Evolutionary conservation across 2,329 filamentous ascomycete species (phyloP).

Genomic region (Paecilomyces niveus): DNA sequence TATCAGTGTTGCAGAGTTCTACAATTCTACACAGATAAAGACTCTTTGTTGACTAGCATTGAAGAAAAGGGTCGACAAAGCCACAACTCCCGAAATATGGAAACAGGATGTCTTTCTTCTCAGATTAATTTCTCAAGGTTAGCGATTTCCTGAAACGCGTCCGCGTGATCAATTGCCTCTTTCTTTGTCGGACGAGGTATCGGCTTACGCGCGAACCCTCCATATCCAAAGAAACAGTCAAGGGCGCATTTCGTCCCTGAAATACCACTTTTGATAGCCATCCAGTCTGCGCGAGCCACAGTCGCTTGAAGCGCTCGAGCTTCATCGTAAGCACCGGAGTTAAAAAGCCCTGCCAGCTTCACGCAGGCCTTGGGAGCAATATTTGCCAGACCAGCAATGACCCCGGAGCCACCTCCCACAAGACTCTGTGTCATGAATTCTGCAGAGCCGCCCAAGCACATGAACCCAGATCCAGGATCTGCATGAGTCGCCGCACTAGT

Average conservation of each 20-base stretch:
- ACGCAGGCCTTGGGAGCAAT: constrained; percentile 61
- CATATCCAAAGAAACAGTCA: constrained; percentile 57
- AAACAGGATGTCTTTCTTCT: background rate
- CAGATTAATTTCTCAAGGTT: background rate
- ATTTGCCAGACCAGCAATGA: constrained; percentile 67
- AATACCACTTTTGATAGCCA: constrained; percentile 60
- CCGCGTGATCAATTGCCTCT: background rate
- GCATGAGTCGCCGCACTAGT: constrained; percentile 61
- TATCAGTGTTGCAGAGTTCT: no score
- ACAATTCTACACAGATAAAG: no score
- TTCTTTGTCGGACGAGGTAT: constrained; percentile 36
- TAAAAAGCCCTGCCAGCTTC: constrained; percentile 52
- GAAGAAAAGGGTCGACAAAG: background rate
- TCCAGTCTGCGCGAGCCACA: constrained; percentile 61
- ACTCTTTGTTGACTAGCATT: background rate
- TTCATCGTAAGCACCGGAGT: constrained; percentile 50
- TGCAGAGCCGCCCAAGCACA: constrained; percentile 64
- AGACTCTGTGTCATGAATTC: constrained; percentile 68
- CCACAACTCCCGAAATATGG: background rate
- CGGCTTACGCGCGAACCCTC: constrained; percentile 52
- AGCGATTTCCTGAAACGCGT: constrained; percentile 1
- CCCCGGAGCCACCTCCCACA: constrained; percentile 62
- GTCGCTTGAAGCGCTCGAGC: constrained; percentile 58
- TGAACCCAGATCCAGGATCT: constrained; percentile 64
- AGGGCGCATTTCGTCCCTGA: constrained; percentile 61